A percentile compares a stretch with the other conserved stretches of the same genome.
Evolutionary conservation across 345 rosid genomes (phyloP).

Genomic region (Trapa incisa): DNA sequence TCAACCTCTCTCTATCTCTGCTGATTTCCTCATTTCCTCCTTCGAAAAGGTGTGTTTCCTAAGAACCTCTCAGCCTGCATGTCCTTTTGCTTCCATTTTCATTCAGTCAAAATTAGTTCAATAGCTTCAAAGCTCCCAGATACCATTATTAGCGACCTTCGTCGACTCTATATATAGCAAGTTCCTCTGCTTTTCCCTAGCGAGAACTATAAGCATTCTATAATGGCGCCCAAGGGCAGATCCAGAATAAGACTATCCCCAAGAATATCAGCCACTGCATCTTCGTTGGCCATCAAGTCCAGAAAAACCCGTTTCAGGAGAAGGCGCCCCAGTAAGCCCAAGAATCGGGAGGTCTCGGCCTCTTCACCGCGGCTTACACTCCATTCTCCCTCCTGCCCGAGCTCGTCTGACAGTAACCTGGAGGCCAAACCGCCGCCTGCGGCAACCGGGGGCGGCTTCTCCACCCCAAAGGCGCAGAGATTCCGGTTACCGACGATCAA

Average conservation of each 20-base stretch:
- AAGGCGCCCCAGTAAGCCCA: slow-evolving; percentile 6
- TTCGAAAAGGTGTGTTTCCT: background rate
- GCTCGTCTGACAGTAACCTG: background rate
- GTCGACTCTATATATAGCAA: too few relatives aligned
- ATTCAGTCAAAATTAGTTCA: slow-evolving; percentile 24
- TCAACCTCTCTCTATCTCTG: background rate
- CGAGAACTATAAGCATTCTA: background rate
- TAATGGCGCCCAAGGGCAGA: slow-evolving; percentile 31
- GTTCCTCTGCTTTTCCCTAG: slow-evolving; percentile 3
- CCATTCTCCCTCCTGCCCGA: slow-evolving; percentile 6
- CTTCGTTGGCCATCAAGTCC: slow-evolving; percentile 1
- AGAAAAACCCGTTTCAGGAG: slow-evolving; percentile 19
- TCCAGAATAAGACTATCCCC: slow-evolving; percentile 10
- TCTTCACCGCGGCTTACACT: slow-evolving; percentile 8
- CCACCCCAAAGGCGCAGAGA: slow-evolving; percentile 67
- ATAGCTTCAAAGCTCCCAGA: slow-evolving; percentile 10
- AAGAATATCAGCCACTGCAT: background rate
- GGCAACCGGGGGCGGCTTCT: slow-evolving; percentile 26
- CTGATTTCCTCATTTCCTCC: background rate
- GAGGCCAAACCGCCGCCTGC: background rate
- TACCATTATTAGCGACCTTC: too few relatives aligned
- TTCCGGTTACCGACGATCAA: slow-evolving; percentile 61
- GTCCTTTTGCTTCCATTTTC: slow-evolving; percentile 11
- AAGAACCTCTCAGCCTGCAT: slow-evolving; percentile 8
- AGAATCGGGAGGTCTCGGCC: slow-evolving; percentile 8